These are phyloP conservation scores for Wallacemonas collosoma DNA, from an alignment of 208 protist species.

Conservation along the genomic window DNA sequence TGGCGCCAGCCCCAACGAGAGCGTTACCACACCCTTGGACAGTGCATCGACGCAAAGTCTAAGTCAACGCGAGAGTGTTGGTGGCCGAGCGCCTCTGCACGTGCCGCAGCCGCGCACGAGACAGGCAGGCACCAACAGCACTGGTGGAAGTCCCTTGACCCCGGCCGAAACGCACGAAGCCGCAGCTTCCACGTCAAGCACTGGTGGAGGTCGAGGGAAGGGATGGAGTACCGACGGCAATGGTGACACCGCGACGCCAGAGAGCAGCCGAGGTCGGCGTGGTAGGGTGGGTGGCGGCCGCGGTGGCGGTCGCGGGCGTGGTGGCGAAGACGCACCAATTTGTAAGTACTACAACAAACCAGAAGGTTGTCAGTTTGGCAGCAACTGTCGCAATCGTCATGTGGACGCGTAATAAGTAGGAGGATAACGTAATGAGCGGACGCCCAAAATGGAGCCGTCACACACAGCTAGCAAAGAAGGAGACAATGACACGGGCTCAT, in stretches of 20 bases:
- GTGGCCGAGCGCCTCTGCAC: conserved; percentile 31
- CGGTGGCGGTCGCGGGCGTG: conserved; percentile 18
- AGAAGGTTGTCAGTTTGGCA: conserved; percentile 47
- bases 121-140: conserved; percentile 30
- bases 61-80: conserved; percentile 3
- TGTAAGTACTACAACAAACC: conserved; percentile 39
- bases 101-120: conserved; percentile 71
- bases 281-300: not conserved
- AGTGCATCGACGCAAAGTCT: conserved; percentile 11
- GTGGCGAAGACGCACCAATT: conserved; percentile 20
- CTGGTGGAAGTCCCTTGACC: conserved; percentile 28
- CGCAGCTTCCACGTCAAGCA: conserved; percentile 1
- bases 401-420: conserved; percentile 18
- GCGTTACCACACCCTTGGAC: conserved; percentile 2
- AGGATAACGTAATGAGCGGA: no score
- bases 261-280: not conserved
- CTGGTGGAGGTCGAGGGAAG: conserved; percentile 13
- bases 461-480: no score
- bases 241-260: conserved; percentile 14
- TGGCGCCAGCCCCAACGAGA: conserved; percentile 6
- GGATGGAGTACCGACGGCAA: not conserved
- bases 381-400: conserved; percentile 45
- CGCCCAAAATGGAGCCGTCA: no score
- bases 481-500: no score
- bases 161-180: conserved; percentile 17